phyloP scores from a whole-genome alignment of 179 eudicot genomes.

The Silene coronaria region DNA sequence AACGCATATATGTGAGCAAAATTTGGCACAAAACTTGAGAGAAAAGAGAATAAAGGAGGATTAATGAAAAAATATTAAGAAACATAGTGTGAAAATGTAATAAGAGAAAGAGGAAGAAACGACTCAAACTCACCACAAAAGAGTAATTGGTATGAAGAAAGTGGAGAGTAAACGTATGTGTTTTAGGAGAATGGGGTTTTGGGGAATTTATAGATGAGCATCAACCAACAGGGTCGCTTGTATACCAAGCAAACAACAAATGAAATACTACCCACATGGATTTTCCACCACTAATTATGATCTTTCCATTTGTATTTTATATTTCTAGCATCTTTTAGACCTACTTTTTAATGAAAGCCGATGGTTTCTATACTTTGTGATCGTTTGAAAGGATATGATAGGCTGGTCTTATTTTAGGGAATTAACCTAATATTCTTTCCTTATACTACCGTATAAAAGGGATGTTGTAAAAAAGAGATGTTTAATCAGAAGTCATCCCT shows the following conservation, averaged over 20 bases:
- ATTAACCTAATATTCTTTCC: too few relatives aligned
- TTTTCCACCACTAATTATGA: background rate
- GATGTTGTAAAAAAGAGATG: too few relatives aligned
- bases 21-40: too few relatives aligned
- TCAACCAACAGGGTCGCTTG: conserved; percentile 24
- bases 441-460: too few relatives aligned
- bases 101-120: background rate
- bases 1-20: too few relatives aligned
- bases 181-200: conserved; percentile 9
- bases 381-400: too few relatives aligned
- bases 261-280: background rate
- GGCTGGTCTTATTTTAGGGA: too few relatives aligned
- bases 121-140: conserved; percentile 21
- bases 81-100: background rate
- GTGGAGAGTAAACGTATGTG: conserved; percentile 20
- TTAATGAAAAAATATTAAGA: background rate
- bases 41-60: background rate
- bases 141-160: background rate
- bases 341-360: background rate
- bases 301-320: too few relatives aligned
- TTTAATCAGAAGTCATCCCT: too few relatives aligned
- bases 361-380: too few relatives aligned
- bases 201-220: conserved; percentile 24
- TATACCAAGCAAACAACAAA: conserved; percentile 23
- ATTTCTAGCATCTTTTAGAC: background rate